Evolutionary conservation across 169 alveolate genomes (phyloP), one percentile per base, ranked within the genome.

Genomic region (Plasmodium cynomolgi): DNA sequence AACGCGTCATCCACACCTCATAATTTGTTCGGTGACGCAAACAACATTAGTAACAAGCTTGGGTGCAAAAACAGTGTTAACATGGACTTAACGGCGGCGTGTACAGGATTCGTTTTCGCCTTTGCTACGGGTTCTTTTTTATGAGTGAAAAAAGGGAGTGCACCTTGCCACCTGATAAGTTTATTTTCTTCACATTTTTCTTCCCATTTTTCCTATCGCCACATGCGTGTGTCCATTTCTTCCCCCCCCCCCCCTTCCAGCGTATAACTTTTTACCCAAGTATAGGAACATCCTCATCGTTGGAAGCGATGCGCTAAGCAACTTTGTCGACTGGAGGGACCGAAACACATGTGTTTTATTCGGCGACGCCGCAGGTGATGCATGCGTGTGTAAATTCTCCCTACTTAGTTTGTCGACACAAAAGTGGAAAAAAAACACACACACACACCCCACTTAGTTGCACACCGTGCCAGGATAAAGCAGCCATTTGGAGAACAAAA

Each of bases 1-100:
- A 93, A 91, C 50, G 97, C 97, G n/a, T 90, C 97, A 20, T 95
- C 97, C 62, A 84, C 96, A 3, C 96, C 96, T 26, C 96, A 95
- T 41, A 95, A 95, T 71, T 93, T 95, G 84, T 95, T 95, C 62
- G 97, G 97, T 17, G 97, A 95, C 82, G 97, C 96, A 37, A 85
- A 92, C 58, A 91, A 90, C 83, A 56, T 95, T 44, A 94, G 95
- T 17, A 86, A 84, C 34, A 92, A 83, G 71, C 75, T 94, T 29
- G 93, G 91, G 50, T 77, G 92, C 75, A 73, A 85, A 83, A 68
- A 84, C 50, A 58, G 93, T 13, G 96, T 83, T 13, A 83, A 83
- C 71, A 85, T 85, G 93, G 97, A 95, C 79, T 33, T 95, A 17
- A 95, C 96, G 17, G 97, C 97, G 9, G 97, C 97, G 23, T 95